Base-by-base conservation (phyloP, 2,329 filamentous ascomycete species). In the Byssothecium circinans region DNA sequence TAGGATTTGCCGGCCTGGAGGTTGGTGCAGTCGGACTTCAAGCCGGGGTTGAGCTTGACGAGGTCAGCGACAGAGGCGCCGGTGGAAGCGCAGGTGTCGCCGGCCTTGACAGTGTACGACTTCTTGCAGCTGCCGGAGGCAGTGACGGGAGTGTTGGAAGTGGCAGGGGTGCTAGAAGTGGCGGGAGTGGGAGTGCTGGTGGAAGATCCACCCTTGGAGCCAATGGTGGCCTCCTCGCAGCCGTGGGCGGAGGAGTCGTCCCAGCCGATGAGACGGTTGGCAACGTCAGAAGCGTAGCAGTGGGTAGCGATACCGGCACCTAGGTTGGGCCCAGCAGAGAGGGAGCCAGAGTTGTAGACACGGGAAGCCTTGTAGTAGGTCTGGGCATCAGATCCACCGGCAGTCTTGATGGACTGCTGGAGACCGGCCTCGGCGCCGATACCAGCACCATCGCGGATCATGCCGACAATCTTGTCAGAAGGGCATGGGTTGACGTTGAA, bases 281-380 rank as follows among this genome's bases (percentile, higher is more conserved):
- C 78, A 52, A 81, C 67, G 52, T 81, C 79, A 15, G 67, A 72
- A 8, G 73, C 68, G 58, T 82, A 82, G 67, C 77, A 80, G 51
- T 73, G 70, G 15, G 77, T 78, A 29, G 60, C 57, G 49, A 74
- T 68, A 36, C 74, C 74, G 44, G 69, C 65, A 33, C 72, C 67
- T 6, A 75, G 60, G 52, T 76, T 69, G 30, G 61, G 65, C 38
- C 54, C 65, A 8, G 51, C 50, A 32, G 62, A 61, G 41, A 75
- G 56, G 18, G 61, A 64, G 14, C 78, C 78, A n/a, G 74, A 75
- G 60, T 81, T 80, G 67, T 80, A 80, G 29, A 74, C 71, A 27
- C 77, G 67, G n/a, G 76, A 74, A 0, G 74, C 76, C 40, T 65
- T 70, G 60, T 79, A 80, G 62, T 70, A 78, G 37, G 68, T 71